phyloP scores from a whole-genome alignment of 108 stramenopile species.

The Nitzschia inconspicua region DNA sequence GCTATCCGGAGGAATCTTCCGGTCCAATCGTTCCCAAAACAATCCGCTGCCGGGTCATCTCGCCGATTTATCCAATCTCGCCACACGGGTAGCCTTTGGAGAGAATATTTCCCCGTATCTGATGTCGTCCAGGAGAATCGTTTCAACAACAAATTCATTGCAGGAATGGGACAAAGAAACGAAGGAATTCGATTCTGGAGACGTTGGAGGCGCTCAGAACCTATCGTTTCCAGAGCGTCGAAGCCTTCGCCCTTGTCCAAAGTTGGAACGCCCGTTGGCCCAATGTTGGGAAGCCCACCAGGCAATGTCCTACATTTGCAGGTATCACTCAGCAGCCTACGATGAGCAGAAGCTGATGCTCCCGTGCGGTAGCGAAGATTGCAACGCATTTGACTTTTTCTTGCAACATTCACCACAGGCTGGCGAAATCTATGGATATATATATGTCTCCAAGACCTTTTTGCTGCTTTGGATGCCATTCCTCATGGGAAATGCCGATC shows the following conservation, averaged over 20 bases:
- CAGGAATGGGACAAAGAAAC: too few relatives aligned
- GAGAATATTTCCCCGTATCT: too few relatives aligned
- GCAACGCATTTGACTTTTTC: neutral
- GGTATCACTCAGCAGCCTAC: slow-evolving; percentile 24
- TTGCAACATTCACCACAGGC: neutral
- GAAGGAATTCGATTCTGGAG: too few relatives aligned
- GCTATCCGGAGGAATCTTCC: slow-evolving; percentile 14
- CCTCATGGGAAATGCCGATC: neutral
- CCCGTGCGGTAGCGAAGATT: neutral
- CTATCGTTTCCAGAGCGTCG: too few relatives aligned
- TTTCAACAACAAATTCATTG: too few relatives aligned
- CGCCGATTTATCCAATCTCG: slow-evolving; percentile 26
- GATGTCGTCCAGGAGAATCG: too few relatives aligned
- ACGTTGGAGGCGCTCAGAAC: too few relatives aligned
- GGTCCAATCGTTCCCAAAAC: too few relatives aligned
- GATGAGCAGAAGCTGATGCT: slow-evolving; percentile 19
- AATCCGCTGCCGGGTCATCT: too few relatives aligned
- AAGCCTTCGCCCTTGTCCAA: slow-evolving; percentile 4
- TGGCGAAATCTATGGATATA: neutral
- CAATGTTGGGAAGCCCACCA: slow-evolving; percentile 31
- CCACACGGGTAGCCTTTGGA: slow-evolving; percentile 42
- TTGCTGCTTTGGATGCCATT: slow-evolving; percentile 9
- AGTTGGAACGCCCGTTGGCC: neutral
- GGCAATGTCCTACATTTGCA: slow-evolving; percentile 32
- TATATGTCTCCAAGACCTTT: neutral